These are phyloP conservation scores for Pseudocercospora eumusae DNA, from an alignment of 2,329 filamentous ascomycete species.

Conservation along the genomic window DNA sequence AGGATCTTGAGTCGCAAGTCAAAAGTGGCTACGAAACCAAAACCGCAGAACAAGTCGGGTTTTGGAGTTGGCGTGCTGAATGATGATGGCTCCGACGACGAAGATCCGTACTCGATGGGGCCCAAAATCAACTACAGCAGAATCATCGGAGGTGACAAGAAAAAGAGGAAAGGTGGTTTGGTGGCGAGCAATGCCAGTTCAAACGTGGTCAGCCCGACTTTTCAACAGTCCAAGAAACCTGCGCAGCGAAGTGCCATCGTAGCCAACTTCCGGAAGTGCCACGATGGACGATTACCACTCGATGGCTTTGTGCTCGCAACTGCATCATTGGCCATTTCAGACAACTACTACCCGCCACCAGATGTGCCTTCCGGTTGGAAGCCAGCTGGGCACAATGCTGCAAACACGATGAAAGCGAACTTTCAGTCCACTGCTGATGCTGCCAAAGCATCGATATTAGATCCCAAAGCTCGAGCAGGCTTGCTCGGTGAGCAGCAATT, in stretches of 20 bases:
- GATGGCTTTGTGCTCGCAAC: slow-evolving; percentile 75
- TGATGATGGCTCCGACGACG: slow-evolving; percentile 90
- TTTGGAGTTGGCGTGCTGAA: slow-evolving; percentile 89
- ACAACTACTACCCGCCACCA: slow-evolving; percentile 63
- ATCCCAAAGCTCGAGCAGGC: slow-evolving; percentile 74
- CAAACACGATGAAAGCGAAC: slow-evolving; percentile 24
- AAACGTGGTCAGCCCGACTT: slow-evolving; percentile 55
- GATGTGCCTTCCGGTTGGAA: slow-evolving; percentile 73
- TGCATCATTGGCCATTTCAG: slow-evolving; percentile 45
- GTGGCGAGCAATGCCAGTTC: slow-evolving; percentile 30
- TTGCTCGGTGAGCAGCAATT: slow-evolving; percentile 78
- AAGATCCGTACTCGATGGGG: slow-evolving; percentile 89
- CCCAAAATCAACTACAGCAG: slow-evolving; percentile 87
- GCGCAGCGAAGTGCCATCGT: slow-evolving; percentile 35
- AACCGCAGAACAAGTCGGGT: slow-evolving; percentile 63
- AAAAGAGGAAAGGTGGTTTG: slow-evolving; percentile 62
- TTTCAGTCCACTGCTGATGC: slow-evolving; percentile 74
- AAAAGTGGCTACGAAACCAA: slow-evolving; percentile 41
- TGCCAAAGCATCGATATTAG: slow-evolving; percentile 72
- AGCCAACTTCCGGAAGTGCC: slow-evolving; percentile 66
- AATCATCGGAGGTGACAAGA: slow-evolving; percentile 77
- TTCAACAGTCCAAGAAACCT: slow-evolving; percentile 72
- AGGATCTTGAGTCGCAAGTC: slow-evolving; percentile 37
- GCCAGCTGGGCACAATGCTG: slow-evolving; percentile 52
- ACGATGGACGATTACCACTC: slow-evolving; percentile 78